Percentiles rank a stretch among this genome's conserved stretches.
These are phyloP conservation scores for Rhizophlyctis rosea DNA, from an alignment of 192 early-diverging fungal species.

Conservation along the genomic window DNA sequence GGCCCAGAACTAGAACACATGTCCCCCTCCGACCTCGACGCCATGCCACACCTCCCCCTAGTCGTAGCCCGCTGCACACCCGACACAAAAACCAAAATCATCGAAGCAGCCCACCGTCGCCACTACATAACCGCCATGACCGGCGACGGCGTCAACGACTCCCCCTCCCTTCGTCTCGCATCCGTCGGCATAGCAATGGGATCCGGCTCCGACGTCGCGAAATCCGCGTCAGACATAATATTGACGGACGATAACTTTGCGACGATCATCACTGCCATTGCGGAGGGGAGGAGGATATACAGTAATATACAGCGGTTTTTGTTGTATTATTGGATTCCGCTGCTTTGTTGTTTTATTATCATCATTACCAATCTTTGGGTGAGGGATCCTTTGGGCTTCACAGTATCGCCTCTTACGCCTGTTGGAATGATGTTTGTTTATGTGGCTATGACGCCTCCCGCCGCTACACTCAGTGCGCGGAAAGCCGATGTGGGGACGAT, in stretches of 20 bases:
- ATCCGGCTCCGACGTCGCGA: conserved; percentile 33
- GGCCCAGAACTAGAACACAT: conserved; percentile 36
- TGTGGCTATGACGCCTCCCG: conserved; percentile 75
- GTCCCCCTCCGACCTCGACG: conserved; percentile 31
- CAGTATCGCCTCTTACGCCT: conserved; percentile 75
- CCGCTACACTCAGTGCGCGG: conserved; percentile 74
- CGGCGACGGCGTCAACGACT: conserved; percentile 90
- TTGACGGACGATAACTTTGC: conserved; percentile 54
- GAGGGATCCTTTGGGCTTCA: conserved; percentile 69
- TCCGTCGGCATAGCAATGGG: conserved; percentile 89
- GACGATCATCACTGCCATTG: conserved; percentile 73
- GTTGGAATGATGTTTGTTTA: conserved; percentile 78
- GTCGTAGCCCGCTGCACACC: conserved; percentile 47
- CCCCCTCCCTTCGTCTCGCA: conserved; percentile 83
- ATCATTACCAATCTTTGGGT: conserved; percentile 69
- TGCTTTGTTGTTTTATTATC: conserved; percentile 55
- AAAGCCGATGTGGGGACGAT: conserved; percentile 55
- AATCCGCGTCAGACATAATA: conserved; percentile 33
- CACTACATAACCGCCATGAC: conserved; percentile 52
- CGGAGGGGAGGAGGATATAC: conserved; percentile 78
- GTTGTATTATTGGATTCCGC: conserved; percentile 20
- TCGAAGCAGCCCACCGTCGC: conserved; percentile 40
- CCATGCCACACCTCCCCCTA: conserved; percentile 33
- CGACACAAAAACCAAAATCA: conserved; percentile 38
- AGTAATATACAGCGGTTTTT: conserved; percentile 53